These are phyloP conservation scores for Spencermartinsiella europaea DNA, from an alignment of 805 yeast species.

Conservation along the genomic window DNA sequence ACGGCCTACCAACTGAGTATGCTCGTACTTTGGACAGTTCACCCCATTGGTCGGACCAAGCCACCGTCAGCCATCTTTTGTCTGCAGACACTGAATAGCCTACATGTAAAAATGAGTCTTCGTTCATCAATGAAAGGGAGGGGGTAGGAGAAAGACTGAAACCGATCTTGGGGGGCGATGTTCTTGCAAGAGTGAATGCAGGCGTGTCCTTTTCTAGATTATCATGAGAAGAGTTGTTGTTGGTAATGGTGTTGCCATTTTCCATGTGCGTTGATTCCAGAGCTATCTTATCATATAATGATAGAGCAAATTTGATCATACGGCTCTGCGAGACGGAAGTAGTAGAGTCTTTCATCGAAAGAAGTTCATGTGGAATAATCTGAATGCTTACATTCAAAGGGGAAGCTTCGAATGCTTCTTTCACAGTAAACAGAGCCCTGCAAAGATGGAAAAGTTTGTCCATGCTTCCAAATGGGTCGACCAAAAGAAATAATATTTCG, in stretches of 20 bases:
- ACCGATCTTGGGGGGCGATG: conserved; percentile 28
- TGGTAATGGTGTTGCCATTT: not conserved
- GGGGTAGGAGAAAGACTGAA: conserved; percentile 25
- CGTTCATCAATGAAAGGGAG: conserved; percentile 39
- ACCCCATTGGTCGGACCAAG: conserved; percentile 88
- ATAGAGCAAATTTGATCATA: conserved; percentile 26
- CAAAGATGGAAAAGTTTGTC: conserved; percentile 17
- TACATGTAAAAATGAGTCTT: conserved; percentile 75
- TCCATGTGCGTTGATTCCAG: not conserved
- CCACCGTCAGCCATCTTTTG: conserved; percentile 76
- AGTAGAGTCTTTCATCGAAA: conserved; percentile 26
- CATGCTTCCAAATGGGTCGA: conserved; percentile 17
- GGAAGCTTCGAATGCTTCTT: conserved; percentile 15
- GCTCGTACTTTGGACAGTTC: conserved; percentile 54
- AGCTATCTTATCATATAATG: conserved; percentile 29
- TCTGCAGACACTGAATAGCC: conserved; percentile 81
- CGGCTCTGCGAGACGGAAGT: conserved; percentile 26
- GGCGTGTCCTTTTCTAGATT: conserved; percentile 19
- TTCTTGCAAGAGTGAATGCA: conserved; percentile 32
- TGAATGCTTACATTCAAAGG: conserved; percentile 16
- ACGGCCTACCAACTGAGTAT: conserved; percentile 28
- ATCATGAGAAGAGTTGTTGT: not conserved
- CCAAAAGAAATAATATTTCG: conserved; percentile 15
- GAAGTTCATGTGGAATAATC: conserved; percentile 18
- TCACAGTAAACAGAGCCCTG: conserved; percentile 10